Conservation (phyloP, 305 asterid species). For the Fraxinus dipetala region DNA sequence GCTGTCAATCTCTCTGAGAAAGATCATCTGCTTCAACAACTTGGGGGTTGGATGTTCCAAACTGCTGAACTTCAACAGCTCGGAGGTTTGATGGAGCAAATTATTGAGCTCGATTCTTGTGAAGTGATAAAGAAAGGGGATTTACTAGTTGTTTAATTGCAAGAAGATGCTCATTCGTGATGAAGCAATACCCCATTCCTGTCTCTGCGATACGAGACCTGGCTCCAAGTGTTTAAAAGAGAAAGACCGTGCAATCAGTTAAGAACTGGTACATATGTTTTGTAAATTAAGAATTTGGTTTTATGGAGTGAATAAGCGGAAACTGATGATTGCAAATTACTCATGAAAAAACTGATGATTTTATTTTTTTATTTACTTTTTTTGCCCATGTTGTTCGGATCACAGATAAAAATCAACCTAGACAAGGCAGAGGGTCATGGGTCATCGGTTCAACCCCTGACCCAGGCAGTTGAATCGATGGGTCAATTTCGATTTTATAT, state of each 20-base stretch:
- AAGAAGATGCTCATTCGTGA: not conserved
- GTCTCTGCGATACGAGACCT: not conserved
- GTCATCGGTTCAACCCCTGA: not conserved
- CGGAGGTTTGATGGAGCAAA: constrained; percentile 15
- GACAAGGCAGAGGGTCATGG: not conserved
- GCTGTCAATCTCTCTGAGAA: not conserved
- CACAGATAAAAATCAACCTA: not conserved
- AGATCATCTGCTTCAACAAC: constrained; percentile 11
- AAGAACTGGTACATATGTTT: not conserved
- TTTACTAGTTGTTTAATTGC: not conserved
- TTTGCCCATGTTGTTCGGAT: not conserved
- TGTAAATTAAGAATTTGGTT: not conserved
- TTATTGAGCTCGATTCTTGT: constrained; percentile 9
- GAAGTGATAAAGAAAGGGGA: constrained; percentile 7
- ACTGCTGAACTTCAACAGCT: constrained; percentile 17
- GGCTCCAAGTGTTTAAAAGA: not conserved
- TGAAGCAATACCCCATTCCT: not conserved
- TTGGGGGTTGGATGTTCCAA: constrained; percentile 12
- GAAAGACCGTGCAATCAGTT: not conserved
- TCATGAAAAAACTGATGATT: not conserved
- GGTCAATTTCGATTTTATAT: not conserved
- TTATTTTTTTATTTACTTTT: no score
- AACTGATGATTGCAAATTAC: not conserved
- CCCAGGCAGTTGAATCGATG: not conserved
- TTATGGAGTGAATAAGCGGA: not conserved